A percentile compares a stretch with the other conserved stretches of the same genome.
phyloP scores from a whole-genome alignment of 148 eudicot genomes.

The Spergularia marina region DNA sequence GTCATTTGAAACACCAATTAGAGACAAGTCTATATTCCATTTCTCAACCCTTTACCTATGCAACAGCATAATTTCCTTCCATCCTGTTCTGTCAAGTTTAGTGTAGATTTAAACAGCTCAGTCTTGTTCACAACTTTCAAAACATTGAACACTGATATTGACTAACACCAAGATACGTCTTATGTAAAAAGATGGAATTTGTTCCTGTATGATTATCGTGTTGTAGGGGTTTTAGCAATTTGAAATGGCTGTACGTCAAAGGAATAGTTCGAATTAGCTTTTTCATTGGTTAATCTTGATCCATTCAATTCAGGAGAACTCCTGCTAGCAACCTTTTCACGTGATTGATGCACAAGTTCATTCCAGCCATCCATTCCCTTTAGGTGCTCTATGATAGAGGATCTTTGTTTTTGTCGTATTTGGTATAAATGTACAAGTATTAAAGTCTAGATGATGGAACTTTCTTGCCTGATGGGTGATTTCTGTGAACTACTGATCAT shows the following conservation, averaged over 20 bases:
- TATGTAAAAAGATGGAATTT: background rate
- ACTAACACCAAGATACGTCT: background rate
- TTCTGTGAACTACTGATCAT: background rate
- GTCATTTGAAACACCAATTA: background rate
- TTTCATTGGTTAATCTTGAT: background rate
- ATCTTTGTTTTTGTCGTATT: constrained; percentile 3
- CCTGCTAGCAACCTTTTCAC: background rate
- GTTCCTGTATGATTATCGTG: background rate
- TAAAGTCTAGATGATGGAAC: background rate
- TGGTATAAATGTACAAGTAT: background rate
- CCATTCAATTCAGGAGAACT: too few species aligned
- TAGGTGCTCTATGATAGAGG: background rate
- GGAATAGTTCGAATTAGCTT: background rate
- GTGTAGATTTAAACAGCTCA: background rate
- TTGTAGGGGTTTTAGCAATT: background rate
- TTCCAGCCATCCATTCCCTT: background rate
- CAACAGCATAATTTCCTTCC: too few species aligned
- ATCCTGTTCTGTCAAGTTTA: background rate
- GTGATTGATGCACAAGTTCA: background rate
- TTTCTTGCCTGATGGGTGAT: background rate
- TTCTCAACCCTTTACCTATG: background rate
- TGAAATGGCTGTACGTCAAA: background rate
- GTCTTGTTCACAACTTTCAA: background rate
- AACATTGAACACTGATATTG: background rate
- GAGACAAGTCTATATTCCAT: background rate